These are phyloP conservation scores for Onygena corvina DNA, from an alignment of 2,329 filamentous ascomycete species.

Conservation along the genomic window DNA sequence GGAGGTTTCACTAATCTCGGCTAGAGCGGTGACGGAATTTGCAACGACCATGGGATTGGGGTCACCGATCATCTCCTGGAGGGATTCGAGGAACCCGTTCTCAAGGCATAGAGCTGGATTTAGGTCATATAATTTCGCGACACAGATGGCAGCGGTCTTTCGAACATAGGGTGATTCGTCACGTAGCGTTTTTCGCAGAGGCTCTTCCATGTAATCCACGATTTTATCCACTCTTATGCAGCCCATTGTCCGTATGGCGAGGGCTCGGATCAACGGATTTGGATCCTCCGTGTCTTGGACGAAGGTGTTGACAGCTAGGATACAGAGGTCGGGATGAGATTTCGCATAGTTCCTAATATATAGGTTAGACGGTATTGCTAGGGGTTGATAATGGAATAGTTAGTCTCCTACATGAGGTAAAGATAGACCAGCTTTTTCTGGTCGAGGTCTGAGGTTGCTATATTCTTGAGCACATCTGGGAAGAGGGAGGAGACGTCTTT, in stretches of 20 bases:
- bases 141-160: slow-evolving; percentile 94
- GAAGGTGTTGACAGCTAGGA: slow-evolving; percentile 97
- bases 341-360: slow-evolving; percentile 86
- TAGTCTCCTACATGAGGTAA: slow-evolving; percentile 68
- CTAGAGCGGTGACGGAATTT: slow-evolving; percentile 86
- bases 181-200: slow-evolving; percentile 82
- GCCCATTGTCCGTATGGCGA: slow-evolving; percentile 96
- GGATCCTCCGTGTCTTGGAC: slow-evolving; percentile 98
- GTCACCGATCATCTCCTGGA: slow-evolving; percentile 94
- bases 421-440: slow-evolving; percentile 99
- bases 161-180: slow-evolving; percentile 98
- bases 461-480: slow-evolving; percentile 96
- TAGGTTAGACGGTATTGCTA: not conserved
- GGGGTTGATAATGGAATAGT: slow-evolving; percentile 12
- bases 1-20: slow-evolving; percentile 79
- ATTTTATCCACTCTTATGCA: slow-evolving; percentile 98
- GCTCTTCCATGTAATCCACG: slow-evolving; percentile 99
- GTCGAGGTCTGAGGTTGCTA: slow-evolving; percentile 84
- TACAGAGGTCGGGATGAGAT: slow-evolving; percentile 95
- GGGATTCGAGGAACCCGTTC: slow-evolving; percentile 84
- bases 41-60: slow-evolving; percentile 98
- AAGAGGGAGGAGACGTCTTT: slow-evolving; percentile 97
- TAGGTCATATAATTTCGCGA: slow-evolving; percentile 93
- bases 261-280: slow-evolving; percentile 84
- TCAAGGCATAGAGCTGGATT: slow-evolving; percentile 88